Conservation (phyloP, 306 rosid species). For the Castanea mollissima region DNA sequence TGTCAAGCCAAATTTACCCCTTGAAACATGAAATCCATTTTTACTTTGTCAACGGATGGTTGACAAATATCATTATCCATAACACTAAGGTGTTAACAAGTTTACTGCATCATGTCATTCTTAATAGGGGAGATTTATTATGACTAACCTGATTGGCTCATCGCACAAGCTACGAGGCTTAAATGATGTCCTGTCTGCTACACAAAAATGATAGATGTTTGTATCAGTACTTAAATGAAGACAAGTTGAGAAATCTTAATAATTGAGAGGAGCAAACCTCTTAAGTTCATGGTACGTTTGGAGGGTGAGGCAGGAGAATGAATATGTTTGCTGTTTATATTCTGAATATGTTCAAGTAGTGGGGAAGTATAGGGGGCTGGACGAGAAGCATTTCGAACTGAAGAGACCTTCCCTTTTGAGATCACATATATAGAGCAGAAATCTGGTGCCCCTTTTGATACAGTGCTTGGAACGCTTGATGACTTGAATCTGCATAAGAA, state of each 20-base stretch:
- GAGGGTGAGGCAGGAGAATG: conserved; percentile 33
- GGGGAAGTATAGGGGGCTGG: conserved; percentile 69
- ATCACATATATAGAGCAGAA: conserved; percentile 75
- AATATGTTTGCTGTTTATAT: conserved; percentile 17
- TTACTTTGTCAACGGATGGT: neutral
- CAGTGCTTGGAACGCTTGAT: conserved; percentile 50
- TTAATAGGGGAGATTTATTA: neutral
- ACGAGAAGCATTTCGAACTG: conserved; percentile 59
- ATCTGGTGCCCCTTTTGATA: conserved; percentile 76
- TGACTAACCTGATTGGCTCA: conserved; percentile 48
- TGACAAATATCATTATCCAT: neutral
- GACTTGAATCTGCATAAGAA: conserved; percentile 60
- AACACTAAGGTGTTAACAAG: neutral
- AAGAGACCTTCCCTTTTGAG: conserved; percentile 75
- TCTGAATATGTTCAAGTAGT: conserved; percentile 37
- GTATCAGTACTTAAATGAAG: neutral
- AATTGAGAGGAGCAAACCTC: conserved; percentile 48
- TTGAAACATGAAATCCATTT: neutral
- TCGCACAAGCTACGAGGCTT: conserved; percentile 60
- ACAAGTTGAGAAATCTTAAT: neutral
- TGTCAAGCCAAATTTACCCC: neutral
- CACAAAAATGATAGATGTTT: conserved; percentile 3
- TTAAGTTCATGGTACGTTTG: conserved; percentile 27
- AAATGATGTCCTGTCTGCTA: conserved; percentile 48
- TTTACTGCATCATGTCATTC: neutral